These are phyloP conservation scores for Arachis stenosperma DNA, from an alignment of 306 rosid species.

Conservation along the genomic window DNA sequence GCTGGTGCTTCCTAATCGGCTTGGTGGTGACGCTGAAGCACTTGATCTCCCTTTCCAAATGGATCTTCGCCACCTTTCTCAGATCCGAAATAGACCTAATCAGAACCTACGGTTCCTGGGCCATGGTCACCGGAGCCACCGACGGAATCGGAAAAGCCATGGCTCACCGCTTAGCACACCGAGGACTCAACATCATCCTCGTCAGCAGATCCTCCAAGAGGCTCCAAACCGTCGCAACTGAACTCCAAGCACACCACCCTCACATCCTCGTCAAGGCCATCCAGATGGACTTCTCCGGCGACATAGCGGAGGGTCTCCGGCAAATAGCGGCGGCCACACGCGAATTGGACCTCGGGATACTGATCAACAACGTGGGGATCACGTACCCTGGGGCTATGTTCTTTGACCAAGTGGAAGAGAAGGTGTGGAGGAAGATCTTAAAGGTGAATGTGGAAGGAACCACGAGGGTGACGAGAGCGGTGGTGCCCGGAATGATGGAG, in stretches of 20 bases:
- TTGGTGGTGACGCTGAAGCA: constrained; percentile 7
- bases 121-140: constrained; percentile 53
- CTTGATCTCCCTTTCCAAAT: constrained; percentile 6
- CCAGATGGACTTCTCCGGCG: constrained; percentile 58
- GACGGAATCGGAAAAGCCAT: constrained; percentile 57
- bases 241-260: constrained; percentile 48
- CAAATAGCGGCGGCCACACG: constrained; percentile 41
- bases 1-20: constrained; percentile 37
- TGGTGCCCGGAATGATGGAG: constrained; percentile 56
- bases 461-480: constrained; percentile 54
- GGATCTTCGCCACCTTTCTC: constrained; percentile 37
- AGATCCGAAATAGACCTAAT: constrained; percentile 37
- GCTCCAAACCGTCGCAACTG: constrained; percentile 54
- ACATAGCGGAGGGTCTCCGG: constrained; percentile 27
- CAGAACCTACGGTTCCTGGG: constrained; percentile 51
- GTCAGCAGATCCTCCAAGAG: constrained; percentile 59
- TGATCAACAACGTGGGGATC: constrained; percentile 76
- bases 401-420: constrained; percentile 70
- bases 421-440: constrained; percentile 63
- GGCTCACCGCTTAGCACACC: constrained; percentile 33
- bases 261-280: constrained; percentile 31
- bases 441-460: constrained; percentile 73
- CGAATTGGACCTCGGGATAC: constrained; percentile 50
- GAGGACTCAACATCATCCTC: constrained; percentile 58
- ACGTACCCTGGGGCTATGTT: constrained; percentile 62